phyloP scores from a whole-genome alignment of 495 filamentous ascomycete species.

The Trypethelium eluteriae region DNA sequence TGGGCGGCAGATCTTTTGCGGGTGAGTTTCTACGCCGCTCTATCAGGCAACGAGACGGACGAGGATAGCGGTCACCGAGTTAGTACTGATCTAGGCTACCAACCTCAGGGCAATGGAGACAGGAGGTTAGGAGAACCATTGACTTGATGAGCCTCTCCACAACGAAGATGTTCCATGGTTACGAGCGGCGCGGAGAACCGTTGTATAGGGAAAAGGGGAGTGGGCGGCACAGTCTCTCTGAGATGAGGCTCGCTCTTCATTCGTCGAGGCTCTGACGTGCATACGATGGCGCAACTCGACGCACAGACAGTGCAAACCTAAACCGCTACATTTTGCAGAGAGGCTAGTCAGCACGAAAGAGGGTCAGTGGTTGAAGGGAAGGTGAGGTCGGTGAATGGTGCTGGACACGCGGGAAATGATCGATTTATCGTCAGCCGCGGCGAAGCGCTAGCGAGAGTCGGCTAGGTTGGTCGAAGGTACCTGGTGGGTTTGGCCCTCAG shows the following conservation, averaged over 20 bases:
- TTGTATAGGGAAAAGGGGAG: slow-evolving; percentile 1
- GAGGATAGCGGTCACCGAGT: neutral
- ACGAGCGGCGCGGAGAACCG: neutral
- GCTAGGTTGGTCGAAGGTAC: neutral
- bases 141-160: neutral
- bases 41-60: neutral
- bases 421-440: slow-evolving; percentile 1
- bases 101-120: neutral
- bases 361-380: too few species aligned
- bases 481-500: neutral
- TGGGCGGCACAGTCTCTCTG: neutral
- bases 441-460: slow-evolving; percentile 1
- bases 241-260: neutral
- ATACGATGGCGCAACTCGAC: neutral
- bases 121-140: neutral
- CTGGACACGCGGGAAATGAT: neutral
- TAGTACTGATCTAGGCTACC: slow-evolving; percentile 1
- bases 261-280: neutral
- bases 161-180: neutral
- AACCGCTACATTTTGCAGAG: neutral
- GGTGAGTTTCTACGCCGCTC: neutral
- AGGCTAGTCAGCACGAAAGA: neutral
- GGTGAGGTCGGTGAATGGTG: slow-evolving; percentile 3
- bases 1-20: neutral
- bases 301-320: neutral